Conservation (phyloP, 352 stramenopile genomes). For the Pseudoperonospora humuli region DNA sequence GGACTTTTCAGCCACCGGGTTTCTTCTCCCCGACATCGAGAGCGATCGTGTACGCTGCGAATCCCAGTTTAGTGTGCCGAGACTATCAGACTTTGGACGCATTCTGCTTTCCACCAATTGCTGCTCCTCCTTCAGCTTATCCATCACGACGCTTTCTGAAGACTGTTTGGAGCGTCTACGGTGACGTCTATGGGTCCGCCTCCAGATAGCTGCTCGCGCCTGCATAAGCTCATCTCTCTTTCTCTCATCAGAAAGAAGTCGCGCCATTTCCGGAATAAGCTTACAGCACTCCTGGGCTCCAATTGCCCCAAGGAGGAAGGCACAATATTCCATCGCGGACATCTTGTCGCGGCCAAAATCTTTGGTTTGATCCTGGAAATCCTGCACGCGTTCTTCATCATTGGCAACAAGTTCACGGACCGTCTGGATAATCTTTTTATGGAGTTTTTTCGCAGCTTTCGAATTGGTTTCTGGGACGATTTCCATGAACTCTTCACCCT, state of each 20-base stretch:
- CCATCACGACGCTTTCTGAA: conserved; percentile 61
- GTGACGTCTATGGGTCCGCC: conserved; percentile 47
- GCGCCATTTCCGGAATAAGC: conserved; percentile 68
- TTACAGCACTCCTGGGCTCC: conserved; percentile 60
- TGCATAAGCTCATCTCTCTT: conserved; percentile 58
- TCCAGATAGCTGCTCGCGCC: conserved; percentile 53
- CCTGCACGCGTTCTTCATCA: conserved; percentile 66
- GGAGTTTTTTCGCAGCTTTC: conserved; percentile 54
- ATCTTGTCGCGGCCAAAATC: conserved; percentile 67
- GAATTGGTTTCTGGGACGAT: conserved; percentile 47
- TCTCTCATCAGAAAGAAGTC: conserved; percentile 52
- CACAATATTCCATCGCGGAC: conserved; percentile 66
- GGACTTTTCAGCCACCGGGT: conserved; percentile 34
- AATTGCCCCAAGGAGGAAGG: conserved; percentile 62
- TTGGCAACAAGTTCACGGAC: conserved; percentile 50
- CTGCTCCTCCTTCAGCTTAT: conserved; percentile 48
- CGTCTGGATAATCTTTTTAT: conserved; percentile 63
- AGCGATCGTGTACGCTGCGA: conserved; percentile 14
- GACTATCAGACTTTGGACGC: conserved; percentile 45
- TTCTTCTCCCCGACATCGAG: conserved; percentile 14
- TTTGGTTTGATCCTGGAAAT: conserved; percentile 74
- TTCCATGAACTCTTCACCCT: conserved; percentile 47
- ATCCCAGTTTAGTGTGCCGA: conserved; percentile 19
- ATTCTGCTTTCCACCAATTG: conserved; percentile 26
- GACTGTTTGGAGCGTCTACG: conserved; percentile 73